These are phyloP conservation scores for Catenaria anguillulae DNA, from an alignment of 371 early-diverging fungal species.

Conservation along the genomic window DNA sequence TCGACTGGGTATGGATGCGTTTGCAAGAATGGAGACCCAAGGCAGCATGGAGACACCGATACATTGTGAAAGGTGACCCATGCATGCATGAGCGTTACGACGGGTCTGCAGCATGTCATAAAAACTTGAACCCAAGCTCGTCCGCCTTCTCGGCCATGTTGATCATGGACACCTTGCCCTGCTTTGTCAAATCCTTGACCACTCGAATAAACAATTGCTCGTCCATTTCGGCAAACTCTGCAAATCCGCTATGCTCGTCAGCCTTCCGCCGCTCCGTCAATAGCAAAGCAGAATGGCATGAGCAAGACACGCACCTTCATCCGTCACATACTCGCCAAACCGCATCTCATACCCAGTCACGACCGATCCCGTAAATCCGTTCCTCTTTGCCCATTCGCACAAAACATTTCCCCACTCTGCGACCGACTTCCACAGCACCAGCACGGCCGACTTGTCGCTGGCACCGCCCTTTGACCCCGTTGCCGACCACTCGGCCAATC, in stretches of 20 bases:
- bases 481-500: neutral
- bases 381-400: neutral
- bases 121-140: constrained; percentile 1
- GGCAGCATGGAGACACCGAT: no score
- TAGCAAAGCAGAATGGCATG: no score
- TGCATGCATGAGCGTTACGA: no score
- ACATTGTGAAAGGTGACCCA: no score
- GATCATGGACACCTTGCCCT: neutral
- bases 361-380: neutral
- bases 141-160: neutral
- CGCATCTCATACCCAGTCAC: constrained; percentile 1
- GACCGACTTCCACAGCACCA: neutral
- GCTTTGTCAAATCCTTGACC: neutral
- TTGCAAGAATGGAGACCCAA: no score
- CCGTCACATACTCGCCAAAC: neutral
- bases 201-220: neutral
- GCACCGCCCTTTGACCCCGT: no score
- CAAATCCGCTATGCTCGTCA: no score
- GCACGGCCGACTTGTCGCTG: neutral
- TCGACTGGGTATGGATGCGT: no score
- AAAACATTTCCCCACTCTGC: neutral
- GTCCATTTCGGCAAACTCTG: neutral
- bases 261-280: no score
- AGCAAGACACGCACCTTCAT: neutral
- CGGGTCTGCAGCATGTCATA: no score